Percentiles rank a stretch among this genome's conserved stretches.
Evolutionary conservation across 164 flowering plant species (phyloP).

Genomic region (Magnolia changhungtana): DNA sequence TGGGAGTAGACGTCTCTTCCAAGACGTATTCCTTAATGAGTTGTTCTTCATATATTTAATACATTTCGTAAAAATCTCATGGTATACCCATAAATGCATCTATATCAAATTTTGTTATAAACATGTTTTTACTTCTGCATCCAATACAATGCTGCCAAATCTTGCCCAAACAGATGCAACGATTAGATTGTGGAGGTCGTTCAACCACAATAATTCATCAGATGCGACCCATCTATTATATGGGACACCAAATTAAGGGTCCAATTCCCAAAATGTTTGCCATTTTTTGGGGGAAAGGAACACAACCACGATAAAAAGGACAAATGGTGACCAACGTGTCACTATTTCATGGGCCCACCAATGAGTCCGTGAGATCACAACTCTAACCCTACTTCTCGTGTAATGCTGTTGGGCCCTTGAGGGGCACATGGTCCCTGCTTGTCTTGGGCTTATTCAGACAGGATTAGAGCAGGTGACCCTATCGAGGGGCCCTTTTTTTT

Average conservation of each 20-base stretch:
- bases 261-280: not conserved
- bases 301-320: not conserved
- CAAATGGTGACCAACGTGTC: not conserved
- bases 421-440: conserved; percentile 59
- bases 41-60: no score
- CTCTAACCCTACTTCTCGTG: not conserved
- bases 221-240: not conserved
- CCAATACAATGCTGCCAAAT: no score
- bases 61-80: no score
- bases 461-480: conserved; percentile 38
- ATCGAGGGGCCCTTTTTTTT: conserved; percentile 31
- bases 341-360: not conserved
- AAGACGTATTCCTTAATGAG: no score
- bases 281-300: not conserved
- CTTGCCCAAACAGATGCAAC: not conserved
- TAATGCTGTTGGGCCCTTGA: conserved; percentile 29
- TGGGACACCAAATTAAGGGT: not conserved
- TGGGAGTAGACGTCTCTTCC: no score
- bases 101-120: no score
- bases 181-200: not conserved
- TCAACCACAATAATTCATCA: not conserved
- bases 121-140: no score
- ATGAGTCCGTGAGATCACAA: not conserved
- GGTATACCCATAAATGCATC: no score
- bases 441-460: conserved; percentile 66